These are phyloP conservation scores for Candida nitratophila DNA, from an alignment of 805 yeast genomes.

Conservation along the genomic window DNA sequence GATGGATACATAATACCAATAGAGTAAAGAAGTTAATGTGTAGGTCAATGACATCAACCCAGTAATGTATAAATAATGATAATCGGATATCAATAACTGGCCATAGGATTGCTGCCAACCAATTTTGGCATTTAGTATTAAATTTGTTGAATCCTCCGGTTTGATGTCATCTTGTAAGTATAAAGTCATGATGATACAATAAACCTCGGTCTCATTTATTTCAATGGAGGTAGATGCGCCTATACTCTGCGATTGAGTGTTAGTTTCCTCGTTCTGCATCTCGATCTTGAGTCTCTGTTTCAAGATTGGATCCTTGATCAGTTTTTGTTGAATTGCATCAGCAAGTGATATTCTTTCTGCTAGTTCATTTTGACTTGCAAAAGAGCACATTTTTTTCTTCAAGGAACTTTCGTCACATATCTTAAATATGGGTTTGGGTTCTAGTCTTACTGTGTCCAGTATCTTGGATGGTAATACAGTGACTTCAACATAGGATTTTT, in stretches of 20 bases:
- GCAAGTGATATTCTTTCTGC: slow-evolving; percentile 7
- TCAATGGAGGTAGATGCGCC: background rate
- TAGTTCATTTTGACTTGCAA: slow-evolving; percentile 8
- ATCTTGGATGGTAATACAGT: slow-evolving; percentile 19
- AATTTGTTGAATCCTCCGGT: slow-evolving; percentile 1
- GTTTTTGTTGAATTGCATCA: slow-evolving; percentile 12
- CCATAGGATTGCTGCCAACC: slow-evolving; percentile 29
- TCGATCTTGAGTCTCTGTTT: background rate
- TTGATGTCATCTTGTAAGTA: slow-evolving; percentile 1
- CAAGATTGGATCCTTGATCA: slow-evolving; percentile 11
- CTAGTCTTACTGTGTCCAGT: slow-evolving; percentile 16
- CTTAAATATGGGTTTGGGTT: slow-evolving; percentile 16
- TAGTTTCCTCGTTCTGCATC: slow-evolving; percentile 5
- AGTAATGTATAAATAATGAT: slow-evolving; percentile 16
- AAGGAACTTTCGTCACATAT: slow-evolving; percentile 25
- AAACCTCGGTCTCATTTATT: slow-evolving; percentile 15
- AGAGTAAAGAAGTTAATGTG: slow-evolving; percentile 7
- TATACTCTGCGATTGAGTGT: background rate
- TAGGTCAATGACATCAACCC: slow-evolving; percentile 17
- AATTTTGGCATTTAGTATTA: slow-evolving; percentile 9
- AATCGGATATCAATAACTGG: slow-evolving; percentile 21
- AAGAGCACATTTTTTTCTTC: slow-evolving; percentile 15
- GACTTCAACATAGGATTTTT: slow-evolving; percentile 9
- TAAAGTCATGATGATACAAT: slow-evolving; percentile 20
- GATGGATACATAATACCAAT: slow-evolving; percentile 10